Evolutionary conservation across 805 yeast species (phyloP), one percentile per base, ranked within the genome.

Genomic region (Saccharomycopsis sp.): DNA sequence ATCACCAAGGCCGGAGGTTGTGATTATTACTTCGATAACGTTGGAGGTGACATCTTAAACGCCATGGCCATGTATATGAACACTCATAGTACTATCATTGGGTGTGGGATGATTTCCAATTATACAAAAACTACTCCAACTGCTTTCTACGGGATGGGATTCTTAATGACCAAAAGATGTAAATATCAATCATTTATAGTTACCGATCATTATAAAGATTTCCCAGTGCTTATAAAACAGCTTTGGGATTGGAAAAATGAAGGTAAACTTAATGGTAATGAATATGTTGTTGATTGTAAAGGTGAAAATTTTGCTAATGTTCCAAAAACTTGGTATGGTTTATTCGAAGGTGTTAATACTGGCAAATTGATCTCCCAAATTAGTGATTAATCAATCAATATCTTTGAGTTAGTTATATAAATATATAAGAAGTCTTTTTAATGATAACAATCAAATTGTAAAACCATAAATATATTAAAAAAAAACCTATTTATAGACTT

Each of bases 31-130:
- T 73, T 64, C 46, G 86, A 78, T 53, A 71, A 71, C 48, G 84
- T 78, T 27, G 85, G 84, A 36, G 85, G 84, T 31, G 62, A 65
- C 39, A 63, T 70, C 17, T 62, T 40, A 51, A 73, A 70, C 48
- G 55, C 61, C 20, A 68, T 69, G 39, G 52, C 66, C 42, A 43
- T 45, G 10, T 41, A 52, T 37, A 35, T 60, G 45, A 70, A 63
- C 47, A 55, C 53, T 5, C 54, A 52, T 30, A 76, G 74, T 32
- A 59, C 54, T 27, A 58, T 79, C 31, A 53, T 75, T 40, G 77
- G 74, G n/a, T 74, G 81, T 59, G 85, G 85, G 46, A 66, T 76
- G 12, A 74, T 78, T 45, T 58, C 81, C 25, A 72, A 73, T 37
- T 77, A 76, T 55, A 12, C 13, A 44, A 15, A 14, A 5, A 9